Base-by-base conservation (phyloP, 2,329 filamentous ascomycete species). In the Byssothecium circinans region DNA sequence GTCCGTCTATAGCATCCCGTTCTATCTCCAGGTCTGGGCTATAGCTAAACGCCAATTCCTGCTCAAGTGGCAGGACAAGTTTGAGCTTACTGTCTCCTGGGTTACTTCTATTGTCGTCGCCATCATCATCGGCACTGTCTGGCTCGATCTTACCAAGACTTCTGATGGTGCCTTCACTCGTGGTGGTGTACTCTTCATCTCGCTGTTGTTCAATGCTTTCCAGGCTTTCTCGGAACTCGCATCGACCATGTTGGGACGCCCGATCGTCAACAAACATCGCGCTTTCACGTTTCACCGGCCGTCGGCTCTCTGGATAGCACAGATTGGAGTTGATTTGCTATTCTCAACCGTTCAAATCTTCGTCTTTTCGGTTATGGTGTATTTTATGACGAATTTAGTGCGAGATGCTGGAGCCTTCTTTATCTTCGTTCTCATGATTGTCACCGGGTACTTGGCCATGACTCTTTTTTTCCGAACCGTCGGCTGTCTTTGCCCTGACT, bases 131-230 rank as follows among this genome's bases (percentile, higher is more conserved):
- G 90, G 89, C 57, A 91, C 88, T 0, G 83, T 94, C 3, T 95
- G 87, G 76, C 78, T 90, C 49, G 76, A 89, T 29, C 80, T 89
- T 27, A 83, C 83, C 1, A 70, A 82, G 42, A 81, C 78, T 0
- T 78, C 75, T 1, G 82, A 82, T 25, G 88, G 85, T 32, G 87
- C 88, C 2, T 95, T 94, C 71, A 88, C 85, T 57, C 84, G 89
- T 66, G 89, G 89, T 53, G 89, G 89, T 75, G 81, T 92, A 1
- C 76, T 95, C 41, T 95, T 95, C 73, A 83, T 91, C 44, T 77
- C 87, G 18, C 80, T 95, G 1, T 74, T 95, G 4, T 92, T 92
- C 78, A 92, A 92, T 67, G 87, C 87, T n/a, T 92, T 95, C 70
- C 85, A 90, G 63, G 88, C 89, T 19, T 91, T 94, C 64, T 82